Evolutionary conservation across 2,329 filamentous ascomycete genomes (phyloP).

Genomic region (Alternaria arborescens): DNA sequence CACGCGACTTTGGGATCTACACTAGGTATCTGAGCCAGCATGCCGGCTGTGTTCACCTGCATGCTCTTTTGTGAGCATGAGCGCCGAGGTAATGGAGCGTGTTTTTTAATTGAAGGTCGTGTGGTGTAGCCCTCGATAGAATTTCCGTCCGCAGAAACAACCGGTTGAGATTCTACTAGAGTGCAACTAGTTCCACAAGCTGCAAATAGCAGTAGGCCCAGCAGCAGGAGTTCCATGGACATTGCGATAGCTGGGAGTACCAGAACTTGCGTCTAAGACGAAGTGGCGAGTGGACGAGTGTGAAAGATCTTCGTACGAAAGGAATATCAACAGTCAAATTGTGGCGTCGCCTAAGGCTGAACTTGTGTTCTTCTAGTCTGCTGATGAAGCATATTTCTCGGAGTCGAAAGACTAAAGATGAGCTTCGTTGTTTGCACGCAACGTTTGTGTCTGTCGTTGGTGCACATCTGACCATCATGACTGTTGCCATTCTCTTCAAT

Average conservation of each 20-base stretch:
- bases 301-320: neutral
- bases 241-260: neutral
- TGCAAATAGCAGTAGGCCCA: neutral
- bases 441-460: neutral
- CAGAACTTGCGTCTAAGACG: neutral
- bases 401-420: neutral
- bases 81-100: neutral
- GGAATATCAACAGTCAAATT: neutral
- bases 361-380: neutral
- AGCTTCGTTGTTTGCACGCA: neutral
- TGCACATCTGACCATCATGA: neutral
- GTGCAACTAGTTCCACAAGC: neutral
- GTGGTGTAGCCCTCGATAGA: neutral
- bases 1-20: conserved; percentile 1
- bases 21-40: neutral
- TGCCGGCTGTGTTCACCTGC: neutral
- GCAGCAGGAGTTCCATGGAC: neutral
- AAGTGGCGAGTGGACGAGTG: neutral
- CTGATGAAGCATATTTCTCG: neutral
- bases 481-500: neutral
- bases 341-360: neutral
- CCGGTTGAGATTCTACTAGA: neutral
- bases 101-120: neutral
- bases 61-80: neutral
- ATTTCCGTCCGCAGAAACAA: neutral